Evolutionary conservation across 805 yeast genomes (phyloP), one percentile per base, ranked within the genome.

Genomic region (Yamadazyma laniorum): DNA sequence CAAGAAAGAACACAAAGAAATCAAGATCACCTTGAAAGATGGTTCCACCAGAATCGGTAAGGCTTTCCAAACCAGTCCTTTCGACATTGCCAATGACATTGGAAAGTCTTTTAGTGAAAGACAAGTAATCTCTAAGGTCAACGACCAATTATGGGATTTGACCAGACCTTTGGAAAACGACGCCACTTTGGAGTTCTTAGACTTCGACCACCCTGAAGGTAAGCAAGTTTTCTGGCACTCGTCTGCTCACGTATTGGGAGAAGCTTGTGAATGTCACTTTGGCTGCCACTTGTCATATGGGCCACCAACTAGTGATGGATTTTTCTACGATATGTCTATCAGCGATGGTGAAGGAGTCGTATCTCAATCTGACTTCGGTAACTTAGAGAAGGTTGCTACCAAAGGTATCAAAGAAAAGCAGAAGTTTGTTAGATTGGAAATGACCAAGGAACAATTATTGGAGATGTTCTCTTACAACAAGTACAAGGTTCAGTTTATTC

Each of bases 171-270:
- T 93, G 36, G 99, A 93, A 67, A 66, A 63, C 9, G 84, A 77
- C 44, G 72, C 77, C 43, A 61, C 68, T 18, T 70, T 93, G 47
- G 93, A 88, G 61, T 82, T 89, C 55, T 77, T 88, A 59, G 97
- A 90, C 59, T 93, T 93, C 55, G 95, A 88, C 27, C 74, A 87
- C 44, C 85, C 85, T n/a, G 97, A 90, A 57, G 99, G 98, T 65
- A 87, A 83, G 61, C 80, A 81, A 49, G 98, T 91, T 25, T 93
- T 93, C 70, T 93, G 99, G 99, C 99, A 93, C 65, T 93, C 99
- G 2, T 85, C 96, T 50, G 99, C 99, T 37, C 99, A 93, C 67
- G 91, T 93, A 39, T 72, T 93, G 53, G 99, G 99, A 67, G 99
- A 93, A 72, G 91, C 97, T 34, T 85, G 96, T 72, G 99, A 93